Percentiles rank a stretch among this genome's conserved stretches.
phyloP scores from a whole-genome alignment of 2,329 filamentous ascomycete genomes.

The Corniculantispora saksenae region DNA sequence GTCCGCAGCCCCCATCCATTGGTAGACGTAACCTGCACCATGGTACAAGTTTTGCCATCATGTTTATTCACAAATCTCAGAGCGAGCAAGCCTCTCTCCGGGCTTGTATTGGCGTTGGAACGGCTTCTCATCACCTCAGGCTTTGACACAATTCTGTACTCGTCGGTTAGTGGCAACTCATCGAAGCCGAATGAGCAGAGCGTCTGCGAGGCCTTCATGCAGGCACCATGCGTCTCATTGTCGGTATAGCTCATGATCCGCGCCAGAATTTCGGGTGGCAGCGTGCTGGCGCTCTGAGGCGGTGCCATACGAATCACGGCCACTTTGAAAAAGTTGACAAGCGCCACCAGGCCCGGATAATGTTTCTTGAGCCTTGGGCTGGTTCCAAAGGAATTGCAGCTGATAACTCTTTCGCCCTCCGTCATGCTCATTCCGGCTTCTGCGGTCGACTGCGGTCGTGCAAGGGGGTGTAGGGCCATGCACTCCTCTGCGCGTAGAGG shows the following conservation, averaged over 20 bases:
- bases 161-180: background rate
- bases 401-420: conserved; percentile 5
- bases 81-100: background rate
- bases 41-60: background rate
- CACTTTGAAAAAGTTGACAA: conserved; percentile 27
- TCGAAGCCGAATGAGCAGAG: background rate
- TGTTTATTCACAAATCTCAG: background rate
- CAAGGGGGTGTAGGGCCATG: conserved; percentile 22
- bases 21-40: background rate
- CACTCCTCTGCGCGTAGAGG: conserved; percentile 21
- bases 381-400: conserved; percentile 7
- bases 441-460: conserved; percentile 19
- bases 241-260: background rate
- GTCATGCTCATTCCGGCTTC: background rate
- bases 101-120: background rate
- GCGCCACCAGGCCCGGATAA: conserved; percentile 24
- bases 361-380: conserved; percentile 10
- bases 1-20: background rate
- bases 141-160: background rate
- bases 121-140: background rate
- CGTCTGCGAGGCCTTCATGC: background rate
- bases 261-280: background rate
- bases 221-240: background rate
- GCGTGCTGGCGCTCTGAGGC: background rate
- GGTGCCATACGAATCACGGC: background rate